Evolutionary conservation across 192 early-diverging fungal genomes (phyloP), one percentile per base, ranked within the genome.

Genomic region (Mortierella alpina): DNA sequence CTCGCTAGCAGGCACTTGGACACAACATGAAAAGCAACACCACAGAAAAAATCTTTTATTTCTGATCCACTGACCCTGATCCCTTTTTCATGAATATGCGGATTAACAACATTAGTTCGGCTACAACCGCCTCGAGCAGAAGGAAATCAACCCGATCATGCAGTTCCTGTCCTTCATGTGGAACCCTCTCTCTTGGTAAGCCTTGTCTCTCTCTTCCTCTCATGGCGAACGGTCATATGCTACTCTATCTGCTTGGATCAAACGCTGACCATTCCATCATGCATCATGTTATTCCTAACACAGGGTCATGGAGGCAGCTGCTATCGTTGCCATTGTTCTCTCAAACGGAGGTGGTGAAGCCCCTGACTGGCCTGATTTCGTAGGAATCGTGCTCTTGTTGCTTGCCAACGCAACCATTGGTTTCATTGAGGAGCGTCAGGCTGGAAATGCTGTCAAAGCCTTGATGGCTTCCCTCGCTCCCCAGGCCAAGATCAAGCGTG

Each of bases 381-480:
- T 91, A 56, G 95, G 94, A 84, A 92, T 97, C 56, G 71, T 95
- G 39, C 72, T 94, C 58, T 88, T 97, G 23, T 82, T 97, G 70
- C 47, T 96, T 44, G 90, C 87, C 65, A 97, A 97, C 85, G 92
- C 96, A 41, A 82, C 85, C 79, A 96, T 97, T 74, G 96, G 96
- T 49, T 97, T 88, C 81, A 83, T 93, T 71, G 95, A 97, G 86
- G 96, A 97, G 84, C 92, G 92, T 68, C 91, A 93, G 51, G 95
- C 96, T 48, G 95, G 95, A 75, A 93, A 92, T 75, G 94, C 96
- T 49, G 90, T 98, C 78, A 94, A 98, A 84, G 96, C 95, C 17
- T 86, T 97, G 69, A 97, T 96, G 90, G 94, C 92, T n/a, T 94
- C 95, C 20, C 88, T 96, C 11, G 95, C 96, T 20, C 92, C 95